Evolutionary conservation across 805 yeast species (phyloP).

Genomic region (Candida chauliodis): DNA sequence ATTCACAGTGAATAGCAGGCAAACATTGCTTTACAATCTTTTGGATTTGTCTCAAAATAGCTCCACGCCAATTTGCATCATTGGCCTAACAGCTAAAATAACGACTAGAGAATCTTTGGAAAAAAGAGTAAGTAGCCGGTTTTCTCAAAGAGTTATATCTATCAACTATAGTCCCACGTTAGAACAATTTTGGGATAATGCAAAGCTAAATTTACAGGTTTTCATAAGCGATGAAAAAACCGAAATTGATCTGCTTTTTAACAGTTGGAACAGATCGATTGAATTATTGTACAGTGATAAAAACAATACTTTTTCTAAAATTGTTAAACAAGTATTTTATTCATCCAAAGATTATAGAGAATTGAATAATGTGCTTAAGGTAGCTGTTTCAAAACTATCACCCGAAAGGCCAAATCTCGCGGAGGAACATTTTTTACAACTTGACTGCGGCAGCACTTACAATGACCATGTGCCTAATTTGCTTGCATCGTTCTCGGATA

Average conservation of each 20-base stretch:
- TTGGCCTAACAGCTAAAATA: slow-evolving; percentile 75
- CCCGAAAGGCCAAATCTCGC: slow-evolving; percentile 20
- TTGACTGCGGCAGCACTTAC: no score
- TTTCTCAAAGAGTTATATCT: slow-evolving; percentile 71
- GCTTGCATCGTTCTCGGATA: slow-evolving; percentile 49
- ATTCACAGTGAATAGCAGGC: slow-evolving; percentile 69
- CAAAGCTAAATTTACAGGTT: slow-evolving; percentile 36
- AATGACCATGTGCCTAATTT: slow-evolving; percentile 26
- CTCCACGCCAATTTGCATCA: slow-evolving; percentile 69
- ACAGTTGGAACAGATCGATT: slow-evolving; percentile 46
- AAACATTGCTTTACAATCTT: slow-evolving; percentile 80
- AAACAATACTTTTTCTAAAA: slow-evolving; percentile 14
- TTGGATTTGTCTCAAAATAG: slow-evolving; percentile 80
- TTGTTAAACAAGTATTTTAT: slow-evolving; percentile 42
- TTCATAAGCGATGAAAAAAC: slow-evolving; percentile 11
- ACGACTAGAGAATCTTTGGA: slow-evolving; percentile 80
- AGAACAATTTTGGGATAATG: slow-evolving; percentile 50
- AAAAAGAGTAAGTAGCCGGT: slow-evolving; percentile 86
- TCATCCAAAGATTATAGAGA: slow-evolving; percentile 57
- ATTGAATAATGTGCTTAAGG: slow-evolving; percentile 40
- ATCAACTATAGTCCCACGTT: slow-evolving; percentile 47
- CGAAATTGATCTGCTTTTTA: slow-evolving; percentile 18
- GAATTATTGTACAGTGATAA: slow-evolving; percentile 23
- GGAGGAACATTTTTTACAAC: slow-evolving; percentile 16
- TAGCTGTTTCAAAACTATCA: slow-evolving; percentile 36